These are phyloP conservation scores for Pseudocercospora fuligena DNA, from an alignment of 2,329 filamentous ascomycete genomes.

Conservation along the genomic window DNA sequence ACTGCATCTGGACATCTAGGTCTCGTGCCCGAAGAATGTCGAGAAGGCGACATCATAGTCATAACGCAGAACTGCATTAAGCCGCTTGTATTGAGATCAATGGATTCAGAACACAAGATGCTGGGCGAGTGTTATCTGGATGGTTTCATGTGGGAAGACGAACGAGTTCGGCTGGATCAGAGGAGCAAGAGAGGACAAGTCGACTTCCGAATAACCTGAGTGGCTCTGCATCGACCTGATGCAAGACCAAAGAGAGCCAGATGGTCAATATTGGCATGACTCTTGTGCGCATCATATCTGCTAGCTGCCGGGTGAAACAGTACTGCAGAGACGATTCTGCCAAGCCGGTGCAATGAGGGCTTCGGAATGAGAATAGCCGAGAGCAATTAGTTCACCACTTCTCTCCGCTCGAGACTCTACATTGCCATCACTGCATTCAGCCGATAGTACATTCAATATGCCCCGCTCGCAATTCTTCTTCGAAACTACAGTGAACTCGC, in stretches of 20 bases:
- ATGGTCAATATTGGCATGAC: neutral
- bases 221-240: no score
- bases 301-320: neutral
- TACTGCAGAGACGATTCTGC: neutral
- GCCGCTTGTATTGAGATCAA: neutral
- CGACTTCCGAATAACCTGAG: neutral
- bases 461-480: neutral
- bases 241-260: no score
- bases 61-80: neutral
- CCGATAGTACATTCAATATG: neutral
- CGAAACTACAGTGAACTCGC: neutral
- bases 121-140: constrained; percentile 7
- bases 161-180: neutral
- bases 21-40: neutral
- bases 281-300: neutral
- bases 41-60: neutral
- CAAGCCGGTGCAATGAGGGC: neutral
- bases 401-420: neutral
- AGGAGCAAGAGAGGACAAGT: neutral
- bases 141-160: neutral
- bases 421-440: neutral
- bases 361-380: neutral
- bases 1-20: neutral
- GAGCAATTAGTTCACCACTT: neutral
- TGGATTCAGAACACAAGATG: neutral